Percentiles rank a stretch among this genome's conserved stretches.
phyloP scores from a whole-genome alignment of 1,139 yeast species.

The Suhomyces choctaworum region DNA sequence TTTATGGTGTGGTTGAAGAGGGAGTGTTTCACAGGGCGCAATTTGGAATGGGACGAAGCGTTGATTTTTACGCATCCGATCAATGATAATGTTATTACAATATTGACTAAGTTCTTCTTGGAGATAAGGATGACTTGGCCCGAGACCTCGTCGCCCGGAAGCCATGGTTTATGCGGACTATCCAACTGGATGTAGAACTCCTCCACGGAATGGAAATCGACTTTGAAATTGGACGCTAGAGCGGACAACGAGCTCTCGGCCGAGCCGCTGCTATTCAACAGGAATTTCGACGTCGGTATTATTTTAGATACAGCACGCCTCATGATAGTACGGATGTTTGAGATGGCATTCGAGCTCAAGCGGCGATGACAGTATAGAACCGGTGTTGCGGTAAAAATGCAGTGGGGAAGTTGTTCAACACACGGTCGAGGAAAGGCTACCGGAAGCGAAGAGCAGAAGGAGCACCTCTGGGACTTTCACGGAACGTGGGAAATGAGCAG shows the following conservation, averaged over 20 bases:
- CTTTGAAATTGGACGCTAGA: conserved; percentile 25
- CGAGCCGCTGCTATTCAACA: conserved; percentile 3
- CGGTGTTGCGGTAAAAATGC: too few species aligned
- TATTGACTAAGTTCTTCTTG: conserved; percentile 55
- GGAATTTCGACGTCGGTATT: conserved; percentile 28
- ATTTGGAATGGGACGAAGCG: conserved; percentile 50
- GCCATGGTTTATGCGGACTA: conserved; percentile 69
- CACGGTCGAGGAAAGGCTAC: too few species aligned
- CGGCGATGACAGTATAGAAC: too few species aligned
- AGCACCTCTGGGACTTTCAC: too few species aligned
- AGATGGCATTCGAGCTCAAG: conserved; percentile 4
- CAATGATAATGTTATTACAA: conserved; percentile 53
- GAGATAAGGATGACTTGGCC: conserved; percentile 62
- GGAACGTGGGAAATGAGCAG: too few species aligned
- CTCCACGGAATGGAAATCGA: conserved; percentile 49
- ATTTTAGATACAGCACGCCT: conserved; percentile 48
- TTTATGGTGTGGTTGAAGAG: conserved; percentile 65
- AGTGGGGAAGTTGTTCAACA: too few species aligned
- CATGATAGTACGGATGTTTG: conserved; percentile 21
- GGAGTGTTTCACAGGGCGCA: conserved; percentile 50
- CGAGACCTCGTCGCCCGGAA: conserved; percentile 67
- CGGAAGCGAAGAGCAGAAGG: too few species aligned
- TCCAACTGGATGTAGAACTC: conserved; percentile 71
- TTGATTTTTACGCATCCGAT: conserved; percentile 59
- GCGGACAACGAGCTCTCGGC: conserved; percentile 3